Evolutionary conservation across 805 yeast species (phyloP).

Genomic region (Cephaloascus fragrans): DNA sequence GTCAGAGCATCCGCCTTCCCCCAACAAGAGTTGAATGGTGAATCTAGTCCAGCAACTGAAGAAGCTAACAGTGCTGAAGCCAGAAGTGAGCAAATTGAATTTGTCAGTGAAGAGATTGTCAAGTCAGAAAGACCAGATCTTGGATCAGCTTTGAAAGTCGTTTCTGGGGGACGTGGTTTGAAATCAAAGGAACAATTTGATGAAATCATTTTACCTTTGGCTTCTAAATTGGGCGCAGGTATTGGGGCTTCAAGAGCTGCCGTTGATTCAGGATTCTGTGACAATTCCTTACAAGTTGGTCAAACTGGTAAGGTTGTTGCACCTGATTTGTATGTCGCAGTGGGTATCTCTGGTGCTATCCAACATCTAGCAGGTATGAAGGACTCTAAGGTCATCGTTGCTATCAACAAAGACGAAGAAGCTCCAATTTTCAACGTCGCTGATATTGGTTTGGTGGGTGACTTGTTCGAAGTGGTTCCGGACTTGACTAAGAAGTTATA

Average conservation of each 20-base stretch:
- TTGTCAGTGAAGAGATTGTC: constrained; percentile 68
- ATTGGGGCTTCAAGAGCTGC: constrained; percentile 98
- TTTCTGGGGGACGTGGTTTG: constrained; percentile 92
- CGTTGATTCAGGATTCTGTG: constrained; percentile 92
- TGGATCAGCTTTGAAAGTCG: constrained; percentile 70
- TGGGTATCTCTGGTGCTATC: constrained; percentile 95
- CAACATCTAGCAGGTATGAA: constrained; percentile 99
- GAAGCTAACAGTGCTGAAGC: constrained; percentile 29
- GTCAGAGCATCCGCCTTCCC: constrained; percentile 79
- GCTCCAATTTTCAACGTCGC: constrained; percentile 91
- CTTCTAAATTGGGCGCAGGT: constrained; percentile 78
- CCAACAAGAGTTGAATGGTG: constrained; percentile 21
- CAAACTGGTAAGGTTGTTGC: constrained; percentile 98
- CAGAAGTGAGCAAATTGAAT: constrained; percentile 35
- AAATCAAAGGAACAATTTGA: constrained; percentile 86
- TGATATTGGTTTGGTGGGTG: constrained; percentile 85
- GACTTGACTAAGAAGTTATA: constrained; percentile 72
- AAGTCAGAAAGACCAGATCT: constrained; percentile 86
- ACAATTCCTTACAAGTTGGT: constrained; percentile 93
- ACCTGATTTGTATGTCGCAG: constrained; percentile 87
- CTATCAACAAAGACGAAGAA: constrained; percentile 89
- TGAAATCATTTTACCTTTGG: constrained; percentile 67
- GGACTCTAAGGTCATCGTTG: constrained; percentile 87
- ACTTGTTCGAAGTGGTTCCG: constrained; percentile 79
- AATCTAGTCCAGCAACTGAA: constrained; percentile 33